Evolutionary conservation across 768 basidiomycete species (phyloP).

Genomic region (Gloeophyllum trabeum): DNA sequence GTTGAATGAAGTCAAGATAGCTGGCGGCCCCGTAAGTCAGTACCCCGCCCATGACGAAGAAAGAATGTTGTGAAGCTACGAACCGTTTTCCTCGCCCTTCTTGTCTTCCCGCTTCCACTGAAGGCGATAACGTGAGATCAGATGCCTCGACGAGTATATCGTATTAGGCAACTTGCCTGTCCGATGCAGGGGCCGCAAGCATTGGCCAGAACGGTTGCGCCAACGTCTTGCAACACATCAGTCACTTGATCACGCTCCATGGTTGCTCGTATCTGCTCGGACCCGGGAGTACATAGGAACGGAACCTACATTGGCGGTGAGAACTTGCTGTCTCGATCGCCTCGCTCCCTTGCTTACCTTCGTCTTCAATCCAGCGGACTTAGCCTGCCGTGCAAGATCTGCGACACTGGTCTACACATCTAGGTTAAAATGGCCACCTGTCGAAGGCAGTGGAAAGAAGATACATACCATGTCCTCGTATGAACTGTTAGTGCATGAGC

Average conservation of each 20-base stretch:
- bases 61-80: slow-evolving; percentile 1
- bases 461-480: slow-evolving; percentile 82
- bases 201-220: slow-evolving; percentile 92
- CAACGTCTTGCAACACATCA: slow-evolving; percentile 69
- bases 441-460: neutral
- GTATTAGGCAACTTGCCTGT: slow-evolving; percentile 38
- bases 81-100: slow-evolving; percentile 85
- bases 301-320: slow-evolving; percentile 38
- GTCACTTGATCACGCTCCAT: slow-evolving; percentile 93
- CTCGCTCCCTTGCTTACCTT: slow-evolving; percentile 52
- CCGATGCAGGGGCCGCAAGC: slow-evolving; percentile 99
- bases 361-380: slow-evolving; percentile 65
- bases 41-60: neutral
- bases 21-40: too few species aligned
- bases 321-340: neutral
- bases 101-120: slow-evolving; percentile 92
- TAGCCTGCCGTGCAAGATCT: slow-evolving; percentile 84
- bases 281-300: slow-evolving; percentile 83
- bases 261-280: slow-evolving; percentile 94
- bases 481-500: slow-evolving; percentile 98
- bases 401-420: slow-evolving; percentile 72
- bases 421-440: slow-evolving; percentile 5
- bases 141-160: too few species aligned
- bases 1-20: slow-evolving; percentile 96
- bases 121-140: slow-evolving; percentile 2